Percentiles rank a stretch among this genome's conserved stretches.
These are phyloP conservation scores for Astragalus membranaceus DNA, from an alignment of 306 rosid genomes.

Conservation along the genomic window DNA sequence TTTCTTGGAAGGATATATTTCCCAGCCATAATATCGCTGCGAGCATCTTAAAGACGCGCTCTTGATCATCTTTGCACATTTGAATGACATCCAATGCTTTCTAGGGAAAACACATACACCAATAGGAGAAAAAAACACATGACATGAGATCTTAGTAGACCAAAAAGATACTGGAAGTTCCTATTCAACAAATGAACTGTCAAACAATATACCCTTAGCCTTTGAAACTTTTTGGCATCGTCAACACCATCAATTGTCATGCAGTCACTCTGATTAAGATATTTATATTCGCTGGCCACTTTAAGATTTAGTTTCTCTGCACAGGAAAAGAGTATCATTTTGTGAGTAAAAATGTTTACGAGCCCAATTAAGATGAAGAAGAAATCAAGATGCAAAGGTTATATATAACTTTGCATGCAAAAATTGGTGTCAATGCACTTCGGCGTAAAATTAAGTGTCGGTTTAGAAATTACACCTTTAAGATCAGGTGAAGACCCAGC, in stretches of 20 bases:
- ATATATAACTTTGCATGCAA: not conserved
- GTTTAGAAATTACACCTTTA: conserved; percentile 50
- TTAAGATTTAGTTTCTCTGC: conserved; percentile 74
- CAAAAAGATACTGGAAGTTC: conserved; percentile 1
- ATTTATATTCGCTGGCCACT: conserved; percentile 67
- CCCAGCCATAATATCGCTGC: conserved; percentile 90
- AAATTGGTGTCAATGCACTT: not conserved
- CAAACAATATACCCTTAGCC: conserved; percentile 53
- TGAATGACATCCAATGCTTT: conserved; percentile 58
- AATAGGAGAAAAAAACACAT: not conserved
- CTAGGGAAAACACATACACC: conserved; percentile 32
- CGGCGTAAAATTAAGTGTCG: not conserved
- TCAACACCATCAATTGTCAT: conserved; percentile 63
- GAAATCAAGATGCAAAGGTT: conserved; percentile 1
- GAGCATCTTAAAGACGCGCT: conserved; percentile 51
- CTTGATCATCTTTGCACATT: conserved; percentile 76
- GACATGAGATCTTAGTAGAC: conserved; percentile 9
- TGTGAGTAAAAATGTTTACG: conserved; percentile 2
- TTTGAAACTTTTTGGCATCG: conserved; percentile 53
- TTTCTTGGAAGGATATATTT: conserved; percentile 66
- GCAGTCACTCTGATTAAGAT: conserved; percentile 86
- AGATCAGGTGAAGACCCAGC: conserved; percentile 71
- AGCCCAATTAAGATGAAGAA: not conserved
- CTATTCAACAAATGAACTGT: conserved; percentile 20
- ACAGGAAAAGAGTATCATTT: conserved; percentile 18